Evolutionary conservation across 2,329 filamentous ascomycete genomes (phyloP).

Genomic region (Xylariaceae sp.): DNA sequence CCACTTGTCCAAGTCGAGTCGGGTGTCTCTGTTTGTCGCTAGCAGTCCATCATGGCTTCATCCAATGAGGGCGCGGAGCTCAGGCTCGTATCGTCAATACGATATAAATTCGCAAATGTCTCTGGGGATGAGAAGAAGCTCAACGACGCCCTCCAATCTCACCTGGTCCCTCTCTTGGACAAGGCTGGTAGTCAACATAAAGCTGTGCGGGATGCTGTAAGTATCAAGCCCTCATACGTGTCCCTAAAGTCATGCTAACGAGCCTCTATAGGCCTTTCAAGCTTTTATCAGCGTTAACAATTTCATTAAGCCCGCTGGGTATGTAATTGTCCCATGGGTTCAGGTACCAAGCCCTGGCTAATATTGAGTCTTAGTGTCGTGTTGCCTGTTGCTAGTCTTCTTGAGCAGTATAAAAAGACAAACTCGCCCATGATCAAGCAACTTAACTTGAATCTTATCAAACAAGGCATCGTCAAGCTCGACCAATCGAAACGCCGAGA

Average conservation of each 20-base stretch:
- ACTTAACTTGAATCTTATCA: constrained; percentile 86
- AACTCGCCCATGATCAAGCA: constrained; percentile 77
- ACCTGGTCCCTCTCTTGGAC: constrained; percentile 78
- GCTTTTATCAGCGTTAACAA: constrained; percentile 56
- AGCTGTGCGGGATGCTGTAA: constrained; percentile 64
- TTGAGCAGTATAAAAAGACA: constrained; percentile 87
- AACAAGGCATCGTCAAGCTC: constrained; percentile 69
- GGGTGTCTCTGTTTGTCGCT: background rate
- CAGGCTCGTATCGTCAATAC: constrained; percentile 38
- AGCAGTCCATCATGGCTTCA: constrained; percentile 31
- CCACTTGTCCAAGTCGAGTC: background rate
- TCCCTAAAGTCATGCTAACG: constrained; percentile 18
- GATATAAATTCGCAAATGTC: constrained; percentile 37
- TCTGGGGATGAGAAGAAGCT: constrained; percentile 85
- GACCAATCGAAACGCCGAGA: constrained; percentile 65
- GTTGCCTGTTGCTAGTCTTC: constrained; percentile 78
- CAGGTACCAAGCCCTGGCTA: background rate
- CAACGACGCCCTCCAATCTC: constrained; percentile 74
- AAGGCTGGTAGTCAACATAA: constrained; percentile 83
- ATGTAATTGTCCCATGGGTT: constrained; percentile 25
- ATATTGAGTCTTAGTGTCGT: constrained; percentile 56
- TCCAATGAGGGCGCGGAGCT: constrained; percentile 35
- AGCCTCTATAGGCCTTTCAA: constrained; percentile 48
- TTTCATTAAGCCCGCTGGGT: constrained; percentile 57
- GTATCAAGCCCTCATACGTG: constrained; percentile 6